Conservation (phyloP, 768 basidiomycete species). For the Termitomyces sp. region DNA sequence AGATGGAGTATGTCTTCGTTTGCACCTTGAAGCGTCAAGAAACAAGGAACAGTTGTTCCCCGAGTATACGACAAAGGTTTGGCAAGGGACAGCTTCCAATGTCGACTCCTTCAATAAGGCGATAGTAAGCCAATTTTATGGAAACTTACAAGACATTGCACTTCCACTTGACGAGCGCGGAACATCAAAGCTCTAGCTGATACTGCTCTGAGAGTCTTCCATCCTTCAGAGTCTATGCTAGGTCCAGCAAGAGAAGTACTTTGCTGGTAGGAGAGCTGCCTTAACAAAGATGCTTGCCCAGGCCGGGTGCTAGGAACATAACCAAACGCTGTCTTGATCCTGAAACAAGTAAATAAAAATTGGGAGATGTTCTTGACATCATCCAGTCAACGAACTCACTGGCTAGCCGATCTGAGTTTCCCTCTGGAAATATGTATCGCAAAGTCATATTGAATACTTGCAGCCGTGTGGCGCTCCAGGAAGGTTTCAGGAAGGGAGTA, state of each 20-base stretch:
- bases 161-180: conserved; percentile 31
- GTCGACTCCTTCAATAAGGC: background rate
- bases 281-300: conserved; percentile 36
- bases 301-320: conserved; percentile 44
- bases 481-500: conserved; percentile 48
- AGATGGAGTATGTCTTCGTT: conserved; percentile 34
- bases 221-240: conserved; percentile 44
- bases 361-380: background rate
- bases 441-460: conserved; percentile 48
- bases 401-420: conserved; percentile 41
- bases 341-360: conserved; percentile 8
- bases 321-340: conserved; percentile 48
- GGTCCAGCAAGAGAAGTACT: conserved; percentile 38
- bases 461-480: conserved; percentile 40
- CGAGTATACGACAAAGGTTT: conserved; percentile 45
- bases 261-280: conserved; percentile 45
- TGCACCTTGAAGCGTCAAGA: conserved; percentile 32
- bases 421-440: conserved; percentile 39
- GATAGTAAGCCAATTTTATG: background rate
- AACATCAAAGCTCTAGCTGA: conserved; percentile 34
- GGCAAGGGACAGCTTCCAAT: conserved; percentile 34
- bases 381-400: conserved; percentile 22
- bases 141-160: conserved; percentile 34
- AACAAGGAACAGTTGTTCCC: conserved; percentile 43
- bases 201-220: conserved; percentile 39